phyloP scores from a whole-genome alignment of 176 grass and related monocot species.

The Areca catechu region DNA sequence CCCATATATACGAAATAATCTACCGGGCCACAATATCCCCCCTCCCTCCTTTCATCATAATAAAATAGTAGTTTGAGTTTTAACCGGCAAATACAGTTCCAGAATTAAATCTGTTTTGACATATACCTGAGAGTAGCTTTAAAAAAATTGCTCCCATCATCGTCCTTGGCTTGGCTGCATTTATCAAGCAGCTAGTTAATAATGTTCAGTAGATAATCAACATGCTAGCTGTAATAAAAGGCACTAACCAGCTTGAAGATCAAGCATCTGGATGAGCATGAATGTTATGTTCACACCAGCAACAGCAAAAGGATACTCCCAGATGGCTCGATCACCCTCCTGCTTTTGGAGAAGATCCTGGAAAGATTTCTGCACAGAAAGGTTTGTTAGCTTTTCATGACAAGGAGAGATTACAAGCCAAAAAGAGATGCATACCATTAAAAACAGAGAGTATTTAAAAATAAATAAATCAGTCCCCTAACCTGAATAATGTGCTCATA shows the following conservation, averaged over 20 bases:
- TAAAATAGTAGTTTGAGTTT: no score
- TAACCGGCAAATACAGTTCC: no score
- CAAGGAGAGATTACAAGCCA: no score
- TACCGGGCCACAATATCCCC: neutral
- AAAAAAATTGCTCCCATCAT: constrained; percentile 69
- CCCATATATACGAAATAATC: neutral
- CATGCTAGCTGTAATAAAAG: neutral
- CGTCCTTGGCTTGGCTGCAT: constrained; percentile 69
- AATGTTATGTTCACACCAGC: constrained; percentile 96
- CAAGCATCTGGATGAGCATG: constrained; percentile 98
- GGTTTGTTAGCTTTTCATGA: no score
- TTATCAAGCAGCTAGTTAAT: constrained; percentile 1
- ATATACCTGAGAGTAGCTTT: constrained; percentile 62
- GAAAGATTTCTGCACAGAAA: constrained; percentile 62
- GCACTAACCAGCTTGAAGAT: constrained; percentile 81
- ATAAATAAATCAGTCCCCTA: no score
- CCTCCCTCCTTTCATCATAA: no score
- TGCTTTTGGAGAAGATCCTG: constrained; percentile 79
- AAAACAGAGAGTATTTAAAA: no score
- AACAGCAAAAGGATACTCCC: constrained; percentile 98
- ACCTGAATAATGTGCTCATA: no score
- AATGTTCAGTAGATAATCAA: no score
- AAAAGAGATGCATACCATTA: no score
- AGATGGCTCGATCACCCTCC: constrained; percentile 77
- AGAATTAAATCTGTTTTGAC: no score